Percentiles rank a stretch among this genome's conserved stretches.
These are phyloP conservation scores for Sclerotinia nivalis DNA, from an alignment of 2,329 filamentous ascomycete species.

Conservation along the genomic window DNA sequence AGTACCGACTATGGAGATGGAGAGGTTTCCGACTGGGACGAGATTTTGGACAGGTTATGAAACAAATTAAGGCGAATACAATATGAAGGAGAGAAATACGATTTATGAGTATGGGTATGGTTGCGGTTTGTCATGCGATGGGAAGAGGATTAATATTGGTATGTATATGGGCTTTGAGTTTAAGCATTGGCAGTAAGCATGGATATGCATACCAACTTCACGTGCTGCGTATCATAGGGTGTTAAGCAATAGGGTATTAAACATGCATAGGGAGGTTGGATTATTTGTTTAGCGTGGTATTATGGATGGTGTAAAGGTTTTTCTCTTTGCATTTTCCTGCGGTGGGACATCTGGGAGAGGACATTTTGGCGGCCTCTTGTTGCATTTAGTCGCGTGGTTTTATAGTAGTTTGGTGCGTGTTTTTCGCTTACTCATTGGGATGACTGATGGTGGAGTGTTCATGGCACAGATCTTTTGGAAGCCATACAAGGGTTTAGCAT, in stretches of 20 bases:
- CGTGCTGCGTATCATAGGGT: not conserved
- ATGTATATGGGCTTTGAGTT: not conserved
- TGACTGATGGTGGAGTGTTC: not conserved
- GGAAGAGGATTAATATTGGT: not conserved
- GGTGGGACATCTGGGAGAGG: not conserved
- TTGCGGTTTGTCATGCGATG: not conserved
- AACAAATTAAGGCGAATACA: not conserved
- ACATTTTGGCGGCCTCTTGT: not conserved
- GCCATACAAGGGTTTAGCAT: not conserved
- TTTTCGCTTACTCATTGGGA: not conserved
- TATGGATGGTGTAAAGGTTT: not conserved
- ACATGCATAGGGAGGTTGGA: not conserved
- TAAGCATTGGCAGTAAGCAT: not conserved
- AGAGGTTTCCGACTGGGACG: constrained; percentile 6
- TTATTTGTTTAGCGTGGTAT: not conserved
- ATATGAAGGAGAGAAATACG: not conserved
- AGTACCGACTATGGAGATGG: constrained; percentile 40
- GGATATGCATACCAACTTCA: not conserved
- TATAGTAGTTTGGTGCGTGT: not conserved
- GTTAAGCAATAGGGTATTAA: too few relatives aligned
- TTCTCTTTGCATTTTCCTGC: not conserved
- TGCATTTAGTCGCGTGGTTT: not conserved
- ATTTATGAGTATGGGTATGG: not conserved
- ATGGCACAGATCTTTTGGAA: not conserved
- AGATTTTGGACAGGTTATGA: not conserved